phyloP scores from a whole-genome alignment of 805 yeast genomes.

The Pichia paraexigua region DNA sequence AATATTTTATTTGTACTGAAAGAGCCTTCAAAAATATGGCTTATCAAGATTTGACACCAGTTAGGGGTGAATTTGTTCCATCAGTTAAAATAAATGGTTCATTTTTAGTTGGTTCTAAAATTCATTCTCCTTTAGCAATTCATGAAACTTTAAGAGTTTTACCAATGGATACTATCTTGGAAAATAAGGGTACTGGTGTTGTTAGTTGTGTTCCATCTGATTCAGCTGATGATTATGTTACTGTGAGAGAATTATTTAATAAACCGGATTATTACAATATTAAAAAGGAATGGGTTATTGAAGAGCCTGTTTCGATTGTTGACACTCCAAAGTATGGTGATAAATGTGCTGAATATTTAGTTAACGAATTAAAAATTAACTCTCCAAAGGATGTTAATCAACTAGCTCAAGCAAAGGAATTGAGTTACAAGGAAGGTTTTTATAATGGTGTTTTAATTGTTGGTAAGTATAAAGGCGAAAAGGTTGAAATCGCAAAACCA shows the following conservation, averaged over 20 bases:
- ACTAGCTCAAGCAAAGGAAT: constrained; percentile 87
- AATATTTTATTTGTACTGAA: constrained; percentile 78
- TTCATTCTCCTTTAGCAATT: constrained; percentile 75
- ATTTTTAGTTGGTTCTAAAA: constrained; percentile 75
- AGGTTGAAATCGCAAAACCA: constrained; percentile 85
- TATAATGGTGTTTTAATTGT: constrained; percentile 76
- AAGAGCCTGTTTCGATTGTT: constrained; percentile 67
- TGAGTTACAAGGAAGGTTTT: constrained; percentile 93
- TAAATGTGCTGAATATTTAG: constrained; percentile 73
- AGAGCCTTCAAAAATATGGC: constrained; percentile 97
- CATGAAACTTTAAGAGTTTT: constrained; percentile 67
- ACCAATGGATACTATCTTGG: constrained; percentile 96
- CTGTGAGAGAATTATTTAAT: constrained; percentile 72
- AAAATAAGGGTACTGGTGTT: constrained; percentile 96
- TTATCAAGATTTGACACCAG: constrained; percentile 86
- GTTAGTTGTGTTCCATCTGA: constrained; percentile 99
- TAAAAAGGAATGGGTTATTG: constrained; percentile 76
- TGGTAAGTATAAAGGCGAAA: constrained; percentile 82
- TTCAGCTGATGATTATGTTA: constrained; percentile 94
- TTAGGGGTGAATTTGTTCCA: constrained; percentile 69
- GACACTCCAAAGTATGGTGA: constrained; percentile 83
- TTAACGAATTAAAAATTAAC: constrained; percentile 81
- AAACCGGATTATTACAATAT: constrained; percentile 88
- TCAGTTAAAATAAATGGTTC: constrained; percentile 57
- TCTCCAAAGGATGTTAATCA: constrained; percentile 88